Evolutionary conservation across 495 filamentous ascomycete species (phyloP).

Genomic region (Neurospora terricola): DNA sequence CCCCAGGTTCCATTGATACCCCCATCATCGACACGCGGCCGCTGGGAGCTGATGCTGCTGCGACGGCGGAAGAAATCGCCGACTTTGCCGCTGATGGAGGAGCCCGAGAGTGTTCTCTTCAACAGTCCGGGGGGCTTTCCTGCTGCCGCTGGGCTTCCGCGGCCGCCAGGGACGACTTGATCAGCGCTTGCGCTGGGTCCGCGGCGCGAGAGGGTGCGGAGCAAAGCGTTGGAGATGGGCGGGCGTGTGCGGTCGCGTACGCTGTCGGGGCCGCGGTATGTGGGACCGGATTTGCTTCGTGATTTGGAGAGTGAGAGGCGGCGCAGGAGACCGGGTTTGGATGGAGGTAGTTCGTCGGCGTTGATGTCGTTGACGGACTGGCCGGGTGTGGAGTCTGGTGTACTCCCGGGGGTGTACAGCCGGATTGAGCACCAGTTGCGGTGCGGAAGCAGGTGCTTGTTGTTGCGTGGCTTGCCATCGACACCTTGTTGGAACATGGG

Average conservation of each 20-base stretch:
- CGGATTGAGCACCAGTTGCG: conserved; percentile 90
- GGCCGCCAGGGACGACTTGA: conserved; percentile 25
- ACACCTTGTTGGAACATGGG: conserved; percentile 84
- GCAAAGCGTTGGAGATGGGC: conserved; percentile 20
- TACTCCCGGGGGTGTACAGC: conserved; percentile 65
- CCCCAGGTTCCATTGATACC: conserved; percentile 44
- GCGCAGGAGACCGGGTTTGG: conserved; percentile 23
- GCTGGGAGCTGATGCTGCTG: conserved; percentile 34
- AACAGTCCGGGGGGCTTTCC: conserved; percentile 51
- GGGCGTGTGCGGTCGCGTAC: conserved; percentile 21
- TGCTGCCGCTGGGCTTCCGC: conserved; percentile 27
- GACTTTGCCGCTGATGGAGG: conserved; percentile 15
- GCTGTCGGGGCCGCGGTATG: conserved; percentile 18
- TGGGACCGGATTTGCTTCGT: conserved; percentile 7
- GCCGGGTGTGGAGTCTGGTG: conserved; percentile 56
- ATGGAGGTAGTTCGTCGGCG: conserved; percentile 18
- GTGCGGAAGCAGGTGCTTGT: conserved; percentile 80
- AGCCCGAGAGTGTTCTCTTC: conserved; percentile 33
- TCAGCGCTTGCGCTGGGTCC: conserved; percentile 27
- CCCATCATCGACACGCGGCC: conserved; percentile 25
- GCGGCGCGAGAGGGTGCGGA: conserved; percentile 33
- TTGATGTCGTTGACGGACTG: conserved; percentile 30
- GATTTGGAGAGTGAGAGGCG: conserved; percentile 27
- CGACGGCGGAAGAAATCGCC: conserved; percentile 44
- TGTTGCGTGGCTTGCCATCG: conserved; percentile 79